Conservation (phyloP, 768 basidiomycete species). For the Naganishia vaughanmartiniae region DNA sequence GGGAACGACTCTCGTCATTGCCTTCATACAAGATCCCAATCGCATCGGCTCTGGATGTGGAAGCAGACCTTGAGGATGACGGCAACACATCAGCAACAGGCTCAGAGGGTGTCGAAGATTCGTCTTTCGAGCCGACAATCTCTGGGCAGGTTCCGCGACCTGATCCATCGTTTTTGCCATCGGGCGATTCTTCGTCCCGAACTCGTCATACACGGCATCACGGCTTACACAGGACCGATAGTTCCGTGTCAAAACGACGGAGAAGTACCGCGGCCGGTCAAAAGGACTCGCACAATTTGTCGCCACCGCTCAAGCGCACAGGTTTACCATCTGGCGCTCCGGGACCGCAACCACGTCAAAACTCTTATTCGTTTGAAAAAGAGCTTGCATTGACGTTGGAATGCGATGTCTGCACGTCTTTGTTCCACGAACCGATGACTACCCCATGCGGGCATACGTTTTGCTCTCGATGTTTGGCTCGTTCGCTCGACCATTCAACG, state of each 20-base stretch:
- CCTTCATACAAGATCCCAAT: neutral
- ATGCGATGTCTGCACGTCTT: conserved; percentile 85
- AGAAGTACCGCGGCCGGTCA: conserved; percentile 4
- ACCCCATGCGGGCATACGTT: conserved; percentile 91
- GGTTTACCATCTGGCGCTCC: neutral
- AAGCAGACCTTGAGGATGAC: conserved; percentile 24
- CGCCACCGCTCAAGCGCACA: conserved; percentile 21
- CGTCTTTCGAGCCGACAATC: neutral
- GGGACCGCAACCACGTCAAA: neutral
- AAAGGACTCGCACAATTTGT: neutral
- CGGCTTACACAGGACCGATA: neutral
- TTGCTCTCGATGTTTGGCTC: conserved; percentile 81
- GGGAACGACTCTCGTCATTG: neutral
- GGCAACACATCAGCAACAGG: conserved; percentile 6
- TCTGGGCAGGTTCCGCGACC: neutral
- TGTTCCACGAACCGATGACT: conserved; percentile 82
- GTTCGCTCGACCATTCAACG: conserved; percentile 79
- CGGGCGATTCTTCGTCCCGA: conserved; percentile 7
- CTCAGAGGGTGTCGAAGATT: conserved; percentile 23
- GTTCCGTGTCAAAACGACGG: conserved; percentile 13
- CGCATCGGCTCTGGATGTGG: conserved; percentile 7
- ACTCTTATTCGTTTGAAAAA: conserved; percentile 44
- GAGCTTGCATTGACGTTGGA: conserved; percentile 64
- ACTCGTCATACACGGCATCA: conserved; percentile 11
- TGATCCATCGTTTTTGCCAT: conserved; percentile 5